These are phyloP conservation scores for Albugo candida DNA, from an alignment of 352 stramenopile species.

Conservation along the genomic window DNA sequence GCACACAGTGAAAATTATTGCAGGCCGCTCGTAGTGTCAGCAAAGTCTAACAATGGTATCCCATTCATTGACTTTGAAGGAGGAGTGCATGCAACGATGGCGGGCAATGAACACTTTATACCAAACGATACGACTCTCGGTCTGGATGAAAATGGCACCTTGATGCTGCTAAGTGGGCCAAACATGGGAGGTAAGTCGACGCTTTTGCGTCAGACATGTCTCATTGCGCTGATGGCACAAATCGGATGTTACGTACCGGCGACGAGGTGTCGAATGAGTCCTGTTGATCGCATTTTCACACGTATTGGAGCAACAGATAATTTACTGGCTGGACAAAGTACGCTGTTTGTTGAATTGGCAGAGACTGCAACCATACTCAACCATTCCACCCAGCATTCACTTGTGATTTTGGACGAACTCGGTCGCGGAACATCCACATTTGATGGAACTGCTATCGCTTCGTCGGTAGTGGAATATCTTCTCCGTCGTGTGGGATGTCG, in stretches of 20 bases:
- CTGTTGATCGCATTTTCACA: slow-evolving; percentile 98
- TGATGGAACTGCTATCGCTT: slow-evolving; percentile 96
- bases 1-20: slow-evolving; percentile 84
- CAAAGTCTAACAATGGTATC: slow-evolving; percentile 15
- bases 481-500: slow-evolving; percentile 75
- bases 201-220: slow-evolving; percentile 94
- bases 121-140: slow-evolving; percentile 91
- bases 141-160: slow-evolving; percentile 26
- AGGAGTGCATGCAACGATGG: slow-evolving; percentile 78
- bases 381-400: slow-evolving; percentile 85
- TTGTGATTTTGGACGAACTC: slow-evolving; percentile 98
- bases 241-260: slow-evolving; percentile 98
- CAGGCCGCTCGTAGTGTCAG: slow-evolving; percentile 79
- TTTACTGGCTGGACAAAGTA: slow-evolving; percentile 96
- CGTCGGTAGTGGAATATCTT: slow-evolving; percentile 90
- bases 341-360: slow-evolving; percentile 98
- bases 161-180: slow-evolving; percentile 90
- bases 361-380: slow-evolving; percentile 97
- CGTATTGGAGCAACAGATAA: slow-evolving; percentile 96
- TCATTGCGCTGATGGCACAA: slow-evolving; percentile 95
- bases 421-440: slow-evolving; percentile 97
- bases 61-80: slow-evolving; percentile 84
- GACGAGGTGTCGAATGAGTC: slow-evolving; percentile 83
- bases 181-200: slow-evolving; percentile 99
- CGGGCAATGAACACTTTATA: slow-evolving; percentile 83